Evolutionary conservation across 2,329 filamentous ascomycete species (phyloP).

Genomic region (Botrytis aclada): DNA sequence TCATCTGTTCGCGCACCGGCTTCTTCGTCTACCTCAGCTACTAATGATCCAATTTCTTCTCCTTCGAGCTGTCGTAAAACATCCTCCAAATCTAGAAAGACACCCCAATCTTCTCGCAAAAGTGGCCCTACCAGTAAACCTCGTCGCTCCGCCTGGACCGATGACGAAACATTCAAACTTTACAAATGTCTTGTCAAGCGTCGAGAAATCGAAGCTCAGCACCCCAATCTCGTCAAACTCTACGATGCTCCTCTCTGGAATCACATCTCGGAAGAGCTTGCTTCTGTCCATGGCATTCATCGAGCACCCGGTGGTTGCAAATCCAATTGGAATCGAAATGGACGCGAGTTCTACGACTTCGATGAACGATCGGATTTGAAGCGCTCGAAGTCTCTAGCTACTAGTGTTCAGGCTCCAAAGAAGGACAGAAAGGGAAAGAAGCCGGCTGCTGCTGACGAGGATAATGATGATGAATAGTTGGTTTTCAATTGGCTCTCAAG

Average conservation of each 20-base stretch:
- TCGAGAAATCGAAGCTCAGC: not conserved
- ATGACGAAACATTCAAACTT: not conserved
- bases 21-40: not conserved
- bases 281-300: not conserved
- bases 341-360: not conserved
- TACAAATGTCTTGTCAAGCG: not conserved
- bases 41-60: not conserved
- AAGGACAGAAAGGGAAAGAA: not conserved
- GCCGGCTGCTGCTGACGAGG: not conserved
- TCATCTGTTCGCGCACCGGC: not conserved
- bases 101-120: not conserved
- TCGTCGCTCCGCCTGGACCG: not conserved
- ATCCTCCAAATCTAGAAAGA: not conserved
- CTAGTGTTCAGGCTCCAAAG: conserved; percentile 9
- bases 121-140: not conserved
- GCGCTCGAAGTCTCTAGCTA: not conserved
- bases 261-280: not conserved
- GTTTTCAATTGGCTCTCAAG: not conserved
- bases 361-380: conserved; percentile 8
- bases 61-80: not conserved
- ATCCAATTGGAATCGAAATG: conserved; percentile 1
- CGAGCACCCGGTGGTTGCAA: conserved; percentile 1
- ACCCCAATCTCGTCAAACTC: not conserved
- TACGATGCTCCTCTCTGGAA: conserved; percentile 3
- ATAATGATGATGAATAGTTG: not conserved